Percentiles rank a stretch among this genome's conserved stretches.
Conservation (phyloP, 805 yeast genomes). For the Spathaspora arborariae region DNA sequence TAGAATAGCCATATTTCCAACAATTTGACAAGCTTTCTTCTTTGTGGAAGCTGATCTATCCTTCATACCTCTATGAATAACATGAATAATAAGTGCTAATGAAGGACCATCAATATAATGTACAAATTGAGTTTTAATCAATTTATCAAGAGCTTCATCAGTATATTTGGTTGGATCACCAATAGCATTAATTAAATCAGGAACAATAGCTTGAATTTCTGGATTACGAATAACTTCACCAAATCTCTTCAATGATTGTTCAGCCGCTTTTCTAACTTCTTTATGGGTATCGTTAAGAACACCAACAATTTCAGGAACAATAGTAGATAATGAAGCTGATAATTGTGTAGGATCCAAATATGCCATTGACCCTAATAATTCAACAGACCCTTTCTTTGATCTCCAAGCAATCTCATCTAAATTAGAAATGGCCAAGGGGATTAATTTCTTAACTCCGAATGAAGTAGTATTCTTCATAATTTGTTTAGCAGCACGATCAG, state of each 20-base stretch:
- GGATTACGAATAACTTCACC: slow-evolving; percentile 98
- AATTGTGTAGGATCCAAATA: slow-evolving; percentile 92
- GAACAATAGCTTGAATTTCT: slow-evolving; percentile 90
- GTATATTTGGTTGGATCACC: slow-evolving; percentile 94
- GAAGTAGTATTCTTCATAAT: slow-evolving; percentile 91
- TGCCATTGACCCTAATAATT: slow-evolving; percentile 95
- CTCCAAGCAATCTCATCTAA: slow-evolving; percentile 93
- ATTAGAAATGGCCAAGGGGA: slow-evolving; percentile 84
- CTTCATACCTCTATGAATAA: slow-evolving; percentile 90
- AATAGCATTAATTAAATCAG: slow-evolving; percentile 82
- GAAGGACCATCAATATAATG: slow-evolving; percentile 99
- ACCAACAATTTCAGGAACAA: slow-evolving; percentile 95
- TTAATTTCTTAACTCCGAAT: slow-evolving; percentile 84
- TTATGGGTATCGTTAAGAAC: slow-evolving; percentile 93
- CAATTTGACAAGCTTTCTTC: slow-evolving; percentile 94
- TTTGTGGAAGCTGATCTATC: slow-evolving; percentile 93
- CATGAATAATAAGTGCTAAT: slow-evolving; percentile 89
- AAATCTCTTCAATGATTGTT: slow-evolving; percentile 78
- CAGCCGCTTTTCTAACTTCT: slow-evolving; percentile 95
- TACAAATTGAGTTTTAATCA: slow-evolving; percentile 88
- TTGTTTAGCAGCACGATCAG: slow-evolving; percentile 78
- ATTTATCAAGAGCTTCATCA: slow-evolving; percentile 78
- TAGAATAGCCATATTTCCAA: slow-evolving; percentile 96
- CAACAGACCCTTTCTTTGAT: slow-evolving; percentile 95
- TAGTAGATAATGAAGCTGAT: slow-evolving; percentile 81